phyloP scores from a whole-genome alignment of 805 yeast species.

The Kodamaea sagamina region DNA sequence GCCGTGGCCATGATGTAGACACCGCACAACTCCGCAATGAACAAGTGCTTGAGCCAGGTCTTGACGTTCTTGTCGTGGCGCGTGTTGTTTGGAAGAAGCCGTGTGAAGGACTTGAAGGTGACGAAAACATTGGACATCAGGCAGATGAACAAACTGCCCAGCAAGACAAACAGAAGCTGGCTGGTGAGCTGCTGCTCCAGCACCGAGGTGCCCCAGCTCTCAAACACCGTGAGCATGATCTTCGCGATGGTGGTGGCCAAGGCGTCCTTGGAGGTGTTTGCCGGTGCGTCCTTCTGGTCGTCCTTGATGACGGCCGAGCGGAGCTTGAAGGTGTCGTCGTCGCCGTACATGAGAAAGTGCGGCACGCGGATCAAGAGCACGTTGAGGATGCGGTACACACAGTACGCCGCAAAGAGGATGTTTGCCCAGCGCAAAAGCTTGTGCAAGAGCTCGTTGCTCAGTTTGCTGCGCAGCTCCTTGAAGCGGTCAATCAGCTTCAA shows the following conservation, averaged over 20 bases:
- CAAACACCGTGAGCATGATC: slow-evolving; percentile 30
- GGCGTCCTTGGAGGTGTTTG: slow-evolving; percentile 39
- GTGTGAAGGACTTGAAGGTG: slow-evolving; percentile 56
- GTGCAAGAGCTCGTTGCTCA: not conserved
- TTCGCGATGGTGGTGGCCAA: slow-evolving; percentile 51
- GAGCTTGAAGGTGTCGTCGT: slow-evolving; percentile 10
- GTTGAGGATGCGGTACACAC: slow-evolving; percentile 48
- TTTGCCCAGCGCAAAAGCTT: slow-evolving; percentile 20
- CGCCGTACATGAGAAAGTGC: slow-evolving; percentile 17
- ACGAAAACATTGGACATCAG: slow-evolving; percentile 65
- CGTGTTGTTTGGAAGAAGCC: slow-evolving; percentile 19
- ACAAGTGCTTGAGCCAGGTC: slow-evolving; percentile 39
- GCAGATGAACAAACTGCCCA: slow-evolving; percentile 60
- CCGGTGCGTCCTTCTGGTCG: slow-evolving; percentile 10
- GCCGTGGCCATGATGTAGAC: slow-evolving; percentile 55
- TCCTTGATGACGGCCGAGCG: slow-evolving; percentile 9
- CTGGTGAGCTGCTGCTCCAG: slow-evolving; percentile 45
- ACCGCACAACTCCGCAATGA: slow-evolving; percentile 49
- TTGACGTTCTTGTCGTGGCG: slow-evolving; percentile 18
- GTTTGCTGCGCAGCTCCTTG: slow-evolving; percentile 15
- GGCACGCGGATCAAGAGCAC: slow-evolving; percentile 47
- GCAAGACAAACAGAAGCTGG: slow-evolving; percentile 51
- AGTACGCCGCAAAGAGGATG: slow-evolving; percentile 45
- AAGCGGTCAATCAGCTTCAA: slow-evolving; percentile 21
- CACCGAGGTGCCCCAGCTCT: slow-evolving; percentile 22